Conservation (phyloP, 2,329 filamentous ascomycete genomes). For the Diplodia sapinea region DNA sequence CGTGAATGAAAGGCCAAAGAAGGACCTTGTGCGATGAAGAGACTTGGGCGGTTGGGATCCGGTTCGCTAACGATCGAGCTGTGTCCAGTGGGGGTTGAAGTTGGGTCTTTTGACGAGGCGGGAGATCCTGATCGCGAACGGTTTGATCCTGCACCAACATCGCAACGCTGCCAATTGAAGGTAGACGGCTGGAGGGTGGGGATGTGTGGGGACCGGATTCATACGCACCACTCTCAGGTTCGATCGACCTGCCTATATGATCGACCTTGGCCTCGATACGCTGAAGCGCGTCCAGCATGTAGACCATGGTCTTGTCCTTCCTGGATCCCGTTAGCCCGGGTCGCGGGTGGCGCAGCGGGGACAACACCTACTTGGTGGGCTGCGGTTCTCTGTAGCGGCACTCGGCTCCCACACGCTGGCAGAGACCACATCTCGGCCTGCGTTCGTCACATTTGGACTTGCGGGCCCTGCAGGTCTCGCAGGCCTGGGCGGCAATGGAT, state of each 20-base stretch:
- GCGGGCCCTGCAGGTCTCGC: conserved; percentile 31
- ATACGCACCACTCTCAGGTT: conserved; percentile 17
- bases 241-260: conserved; percentile 29
- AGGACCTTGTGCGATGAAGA: conserved; percentile 35
- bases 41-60: conserved; percentile 22
- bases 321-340: conserved; percentile 20
- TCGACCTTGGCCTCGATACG: conserved; percentile 32
- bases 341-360: not conserved
- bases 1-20: conserved; percentile 34
- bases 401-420: conserved; percentile 32
- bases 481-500: conserved; percentile 33
- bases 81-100: not conserved
- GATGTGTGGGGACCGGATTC: conserved; percentile 13
- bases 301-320: conserved; percentile 33
- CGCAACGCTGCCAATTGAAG: conserved; percentile 22
- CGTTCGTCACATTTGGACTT: conserved; percentile 34
- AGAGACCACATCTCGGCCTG: conserved; percentile 34
- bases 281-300: conserved; percentile 30
- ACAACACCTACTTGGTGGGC: conserved; percentile 32
- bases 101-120: not conserved
- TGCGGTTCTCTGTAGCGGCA: conserved; percentile 33
- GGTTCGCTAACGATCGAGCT: not conserved
- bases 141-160: conserved; percentile 5
- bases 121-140: conserved; percentile 2
- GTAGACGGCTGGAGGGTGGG: conserved; percentile 26